phyloP scores from a whole-genome alignment of 305 asterid genomes.

The Fraxinus latifolia region DNA sequence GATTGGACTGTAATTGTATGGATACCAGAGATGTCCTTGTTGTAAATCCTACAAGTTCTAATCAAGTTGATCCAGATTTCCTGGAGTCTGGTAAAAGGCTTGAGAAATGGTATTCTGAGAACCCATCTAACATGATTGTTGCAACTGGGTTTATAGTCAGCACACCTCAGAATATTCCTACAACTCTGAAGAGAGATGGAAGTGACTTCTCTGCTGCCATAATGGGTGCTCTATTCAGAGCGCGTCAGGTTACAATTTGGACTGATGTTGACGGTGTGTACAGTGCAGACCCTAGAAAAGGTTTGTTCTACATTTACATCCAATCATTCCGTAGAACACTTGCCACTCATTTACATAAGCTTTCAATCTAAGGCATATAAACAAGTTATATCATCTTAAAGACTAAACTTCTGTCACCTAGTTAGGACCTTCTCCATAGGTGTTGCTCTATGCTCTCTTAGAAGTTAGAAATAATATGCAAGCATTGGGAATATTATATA shows the following conservation, averaged over 20 bases:
- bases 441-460: not conserved
- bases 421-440: not conserved
- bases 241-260: slow-evolving; percentile 85
- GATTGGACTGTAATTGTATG: not conserved
- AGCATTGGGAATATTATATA: not conserved
- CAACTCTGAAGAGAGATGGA: not conserved
- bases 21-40: not conserved
- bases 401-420: not conserved
- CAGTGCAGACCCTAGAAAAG: slow-evolving; percentile 98
- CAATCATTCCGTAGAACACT: not conserved
- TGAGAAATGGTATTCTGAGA: not conserved
- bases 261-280: slow-evolving; percentile 95
- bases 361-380: not conserved
- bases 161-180: not conserved
- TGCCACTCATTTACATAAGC: not conserved
- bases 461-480: not conserved
- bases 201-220: not conserved
- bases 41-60: not conserved
- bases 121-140: not conserved
- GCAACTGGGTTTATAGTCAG: not conserved
- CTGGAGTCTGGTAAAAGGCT: not conserved
- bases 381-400: not conserved
- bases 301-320: slow-evolving; percentile 29
- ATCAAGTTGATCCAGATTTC: not conserved
- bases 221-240: not conserved